Evolutionary conservation across 2,329 filamentous ascomycete species (phyloP), one percentile per base, ranked within the genome.

Genomic region (Dothideomycetidae sp.): DNA sequence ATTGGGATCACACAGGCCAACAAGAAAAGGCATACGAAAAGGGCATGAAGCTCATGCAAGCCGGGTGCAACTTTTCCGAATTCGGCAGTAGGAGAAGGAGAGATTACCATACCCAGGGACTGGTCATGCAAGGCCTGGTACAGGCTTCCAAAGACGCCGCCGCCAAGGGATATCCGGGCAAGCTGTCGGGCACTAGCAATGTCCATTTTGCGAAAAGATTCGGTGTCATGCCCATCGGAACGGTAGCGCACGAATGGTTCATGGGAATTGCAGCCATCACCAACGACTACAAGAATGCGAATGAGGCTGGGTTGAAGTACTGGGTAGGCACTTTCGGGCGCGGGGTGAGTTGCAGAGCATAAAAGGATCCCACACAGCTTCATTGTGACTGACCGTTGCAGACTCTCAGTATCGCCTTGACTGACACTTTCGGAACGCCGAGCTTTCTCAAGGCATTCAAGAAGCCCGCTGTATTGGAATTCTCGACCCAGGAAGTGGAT

Each of bases 241-340:
- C 90, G 0, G 77, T 83, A 2, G 90, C 90, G 1, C 90, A 98
- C 53, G 90, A 98, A 61, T 98, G 90, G 90, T 96, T 94, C 65
- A 98, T 98, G 90, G 86, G 84, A 29, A 88, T 93, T 44, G 90
- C 90, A 1, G 86, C 90, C 28, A 84, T 94, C 48, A 82, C 79
- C 3, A 71, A 83, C 44, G 73, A 94, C 59, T 98, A 98, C 54
- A 71, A 75, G 48, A 68, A 71, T 44, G 86, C 90, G 3, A 93
- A 86, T 26, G 84, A 93, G 56, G 70, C 78, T 45, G 86, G 84
- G 0, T 63, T 98, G 48, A 69, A 75, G 41, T 84, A 92, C 55
- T 98, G 90, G 90, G 73, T 93, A 21, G 76, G 78, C 36, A 93
- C 82, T 43, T 98, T 94, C 54, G 90, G 90, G 3, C 75, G 80